phyloP scores from a whole-genome alignment of 352 stramenopile genomes.

The Salisapilia sapeloensis region DNA sequence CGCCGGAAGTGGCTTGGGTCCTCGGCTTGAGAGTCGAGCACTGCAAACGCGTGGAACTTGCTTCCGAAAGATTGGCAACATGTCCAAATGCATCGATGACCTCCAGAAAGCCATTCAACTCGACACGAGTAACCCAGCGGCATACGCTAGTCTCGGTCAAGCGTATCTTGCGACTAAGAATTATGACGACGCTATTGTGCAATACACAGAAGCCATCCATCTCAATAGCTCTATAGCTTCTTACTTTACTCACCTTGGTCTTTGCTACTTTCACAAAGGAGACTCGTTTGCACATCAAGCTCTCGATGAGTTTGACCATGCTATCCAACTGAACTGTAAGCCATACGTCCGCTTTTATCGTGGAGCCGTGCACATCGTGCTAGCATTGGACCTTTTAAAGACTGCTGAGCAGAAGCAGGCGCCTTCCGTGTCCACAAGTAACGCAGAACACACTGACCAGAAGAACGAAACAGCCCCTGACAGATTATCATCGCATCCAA shows the following conservation, averaged over 20 bases:
- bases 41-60: slow-evolving; percentile 52
- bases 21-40: slow-evolving; percentile 46
- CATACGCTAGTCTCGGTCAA: slow-evolving; percentile 39
- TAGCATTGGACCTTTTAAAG: slow-evolving; percentile 27
- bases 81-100: slow-evolving; percentile 55
- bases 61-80: slow-evolving; percentile 30
- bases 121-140: slow-evolving; percentile 40
- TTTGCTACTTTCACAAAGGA: slow-evolving; percentile 56
- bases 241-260: slow-evolving; percentile 45
- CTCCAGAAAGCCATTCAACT: slow-evolving; percentile 51
- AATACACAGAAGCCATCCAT: slow-evolving; percentile 42
- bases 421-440: neutral
- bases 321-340: slow-evolving; percentile 54
- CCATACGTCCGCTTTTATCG: slow-evolving; percentile 64
- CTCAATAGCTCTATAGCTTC: slow-evolving; percentile 35
- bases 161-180: slow-evolving; percentile 37
- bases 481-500: too few relatives aligned
- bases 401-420: neutral
- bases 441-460: neutral
- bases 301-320: slow-evolving; percentile 48
- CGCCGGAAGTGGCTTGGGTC: slow-evolving; percentile 13
- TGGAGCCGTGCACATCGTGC: slow-evolving; percentile 37
- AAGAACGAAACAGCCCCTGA: too few relatives aligned
- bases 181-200: slow-evolving; percentile 34
- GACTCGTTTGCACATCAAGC: slow-evolving; percentile 27